Evolutionary conservation across 2,329 filamentous ascomycete species (phyloP), one percentile per base, ranked within the genome.

Genomic region (Aspergillus chevalieri): DNA sequence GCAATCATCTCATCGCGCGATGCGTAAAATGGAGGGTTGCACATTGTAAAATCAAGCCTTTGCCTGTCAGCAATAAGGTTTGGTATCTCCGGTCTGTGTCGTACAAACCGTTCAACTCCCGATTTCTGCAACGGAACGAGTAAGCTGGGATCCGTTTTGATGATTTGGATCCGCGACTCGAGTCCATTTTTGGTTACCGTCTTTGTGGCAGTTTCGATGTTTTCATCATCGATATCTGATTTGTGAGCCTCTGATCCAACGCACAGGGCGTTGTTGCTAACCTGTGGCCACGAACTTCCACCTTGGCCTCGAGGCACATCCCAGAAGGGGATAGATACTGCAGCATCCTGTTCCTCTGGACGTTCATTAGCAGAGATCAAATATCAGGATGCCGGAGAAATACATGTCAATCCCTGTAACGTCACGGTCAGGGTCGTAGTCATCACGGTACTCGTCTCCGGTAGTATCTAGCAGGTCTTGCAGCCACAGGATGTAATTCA

Each of bases 11-110:
- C 89, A 4, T 77, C 69, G 3, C 79, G 72, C 0, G 87, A 90
- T n/a, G 76, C 69, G 73, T 96, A 97, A 71, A 98, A 98, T 0
- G 93, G 93, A 0, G 93, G 93, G 58, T 98, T 98, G 55, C 86
- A 92, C 83, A 97, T 94, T 51, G 82, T 83, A 65, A 97, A 96
- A 64, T 92, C 85, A 41, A 95, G 75, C 3, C 74, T 76, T 8
- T 62, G 17, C 10, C 47, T 12, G 17, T 41, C 17, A 41, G 38
- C 17, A 34, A 45, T 48, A 42, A 56, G 47, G 48, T 43, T 26
- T 12, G 10, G 5, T 2, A 8, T 30, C 4, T 12, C 26, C 26
- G 17, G 5, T 19, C 38, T 43, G 30, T 47, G n/a, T 38, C 8
- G n/a, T 15, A 46, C 53, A 50, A 50, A 64, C 19, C 51, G 58